Base-by-base conservation (phyloP, 2,329 filamentous ascomycete genomes). In the Pseudopithomyces maydicus region DNA sequence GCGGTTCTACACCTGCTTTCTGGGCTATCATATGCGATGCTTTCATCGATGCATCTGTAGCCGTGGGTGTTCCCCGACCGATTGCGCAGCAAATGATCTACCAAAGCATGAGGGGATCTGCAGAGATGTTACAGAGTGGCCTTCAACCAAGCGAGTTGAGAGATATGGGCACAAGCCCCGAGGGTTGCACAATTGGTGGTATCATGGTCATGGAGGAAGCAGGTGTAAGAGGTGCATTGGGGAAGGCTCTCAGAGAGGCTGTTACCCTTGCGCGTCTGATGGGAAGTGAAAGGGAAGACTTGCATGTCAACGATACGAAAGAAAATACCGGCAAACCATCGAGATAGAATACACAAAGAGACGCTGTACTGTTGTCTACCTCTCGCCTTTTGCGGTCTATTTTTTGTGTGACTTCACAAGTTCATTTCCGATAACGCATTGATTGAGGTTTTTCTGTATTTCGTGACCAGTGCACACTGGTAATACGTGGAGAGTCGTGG, bases 211-310 rank as follows among this genome's bases (percentile, higher is more conserved):
- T 74, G 54, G 71, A 74, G 55, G 71, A 74, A 46, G 63, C 54
- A 20, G 69, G 67, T 12, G 64, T 72, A 1, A 64, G 71, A 23
- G 71, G 66, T 0, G 56, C 58, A 35, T 36, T 74, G 22, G 70
- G 69, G 2, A 66, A 59, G 57, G 79, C 79, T 1, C 66, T 83
- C 14, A 68, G 81, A n/a, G 80, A 82, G 58, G 78, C 80, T 11
- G 79, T 81, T 0, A 81, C 79, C 6, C 70, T 81, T 56, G 79
- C 80, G 14, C 66, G 79, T 4, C 56, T 75, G 20, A 80, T 81
- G 78, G 77, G 71, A 15, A 64, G 38, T 1, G 60, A 29, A n/a
- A 48, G 51, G 22, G 73, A 65, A 0, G 65, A 63, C 1, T 56
- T 67, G 11, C 78, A 80, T 62, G 71, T 80, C 0, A 80, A 80